Evolutionary conservation across 1,139 yeast species (phyloP), one percentile per base, ranked within the genome.

Genomic region (Spathaspora jeffriesii): DNA sequence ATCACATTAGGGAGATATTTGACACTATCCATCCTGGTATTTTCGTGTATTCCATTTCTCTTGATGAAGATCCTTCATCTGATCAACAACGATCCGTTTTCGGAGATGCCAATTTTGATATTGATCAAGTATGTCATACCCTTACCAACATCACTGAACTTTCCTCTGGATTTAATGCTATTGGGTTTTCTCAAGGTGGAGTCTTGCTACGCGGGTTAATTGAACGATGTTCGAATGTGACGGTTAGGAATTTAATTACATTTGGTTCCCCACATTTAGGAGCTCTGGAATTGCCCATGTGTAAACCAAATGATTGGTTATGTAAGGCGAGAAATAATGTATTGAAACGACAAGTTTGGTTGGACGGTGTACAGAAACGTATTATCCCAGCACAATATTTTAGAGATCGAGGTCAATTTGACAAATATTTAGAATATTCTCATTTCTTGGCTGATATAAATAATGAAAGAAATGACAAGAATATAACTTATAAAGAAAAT

Each of bases 251-350:
- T 43, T 67, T 88, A 43, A 70, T 88, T 14, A 85, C 96, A 0
- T 87, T 85, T 66, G 96, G 96, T 0, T 82, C 91, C 1, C 96
- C 96, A 0, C 96, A 88, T 58, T 78, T 84, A 67, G 96, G 96
- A 3, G 81, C 88, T 7, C 73, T 76, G 55, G 93, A 87, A 52
- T 68, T 88, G 42, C 92, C 92, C 0, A 62, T 73, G 6, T 88
- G 96, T 61, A 62, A 71, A 2, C 65, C 72, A 4, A 58, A 60
- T 5, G 88, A 85, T 57, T 83, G 88, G 81, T 47, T 85, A 1
- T 88, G 96, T 58, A 68, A 75, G 47, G 67, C 70, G 42, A 70
- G 84, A 47, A 86, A 86, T 59, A 71, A 62, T 25, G 45, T 83
- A 2, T 64, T 88, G 51, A 84, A 78, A 60, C 65, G 64, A 31